Base-by-base conservation (phyloP, 352 stramenopile genomes). In the Pythium insidiosum region DNA sequence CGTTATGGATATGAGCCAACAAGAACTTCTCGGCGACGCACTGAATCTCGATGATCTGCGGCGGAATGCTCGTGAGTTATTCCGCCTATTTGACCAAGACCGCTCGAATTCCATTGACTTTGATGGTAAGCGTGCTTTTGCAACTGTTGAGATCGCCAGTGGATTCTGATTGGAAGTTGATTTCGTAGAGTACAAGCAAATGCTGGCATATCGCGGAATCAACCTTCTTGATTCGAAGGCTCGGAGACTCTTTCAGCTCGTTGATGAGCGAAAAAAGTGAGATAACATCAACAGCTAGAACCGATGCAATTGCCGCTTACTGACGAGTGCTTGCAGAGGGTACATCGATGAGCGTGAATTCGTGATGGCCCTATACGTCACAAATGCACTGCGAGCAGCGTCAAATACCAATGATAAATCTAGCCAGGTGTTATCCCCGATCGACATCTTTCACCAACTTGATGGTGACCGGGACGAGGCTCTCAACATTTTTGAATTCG, bases 51-150 rank as follows among this genome's bases (percentile, higher is more conserved):
- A 61, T 16, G 22, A 42, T 9, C 55, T 88, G 7, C 66, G 81
- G 38, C 58, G 56, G 13, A 78, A 69, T 42, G 76, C 73, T 6
- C 61, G 63, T 0, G 63, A 86, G 24, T 51, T 88, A 13, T 88
- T 88, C 38, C 56, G 53, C 10, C 67, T 88, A 41, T 88, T 88
- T 41, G 76, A 88, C 29, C 56, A 79, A 21, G 76, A 88, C 50
- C 69, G 67, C 30, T 88, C 76, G 26, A 68, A 85, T 50, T 81
- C 73, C 22, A 88, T 88, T 39, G 73, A 88, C 38, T 86, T 86
- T 52, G 56, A 72, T 45, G 75, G 75, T 88, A 48, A 7, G 28
- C 15, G 6, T 16, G 7, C 3, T n/a, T n/a, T n/a, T n/a, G n/a
- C n/a, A n/a, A n/a, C n/a, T n/a, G 9, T 36, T 43, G 22, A 2